Base-by-base conservation (phyloP, 1,284 basidiomycete species). In the Mrakiaceae sp. region DNA sequence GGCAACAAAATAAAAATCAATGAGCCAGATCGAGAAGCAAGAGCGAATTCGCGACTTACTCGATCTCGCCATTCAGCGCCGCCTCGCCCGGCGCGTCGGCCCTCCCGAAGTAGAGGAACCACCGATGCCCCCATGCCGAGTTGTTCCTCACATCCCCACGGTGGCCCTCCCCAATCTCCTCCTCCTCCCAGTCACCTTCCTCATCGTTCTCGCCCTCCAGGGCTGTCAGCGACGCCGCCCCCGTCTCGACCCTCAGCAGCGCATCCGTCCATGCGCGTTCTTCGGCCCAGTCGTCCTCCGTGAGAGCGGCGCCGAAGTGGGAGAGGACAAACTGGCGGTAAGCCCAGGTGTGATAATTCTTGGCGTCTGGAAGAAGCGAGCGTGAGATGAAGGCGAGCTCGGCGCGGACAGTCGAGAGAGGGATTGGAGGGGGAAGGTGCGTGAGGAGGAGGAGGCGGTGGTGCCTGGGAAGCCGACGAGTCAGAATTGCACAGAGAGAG, bases 341-440 rank as follows among this genome's bases (percentile, higher is more conserved):
- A 4, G 88, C 87, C 92, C 92, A 96, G 0, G 92, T 95, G 76
- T 96, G 92, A 74, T 96, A 96, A 78, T 96, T 97, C 81, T 97
- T 97, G 58, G 83, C 77, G 74, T 97, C 93, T 27, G 77, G 80
- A 7, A 81, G 74, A 51, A 97, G 82, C 0, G 84, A 84, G 59
- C 78, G 76, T 63, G 84, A 81, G 71, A 92, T 86, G 75, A 95
- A 95, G 39, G 75, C 79, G 66, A 97, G 84, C 75, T 97, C 93
- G 77, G 79, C 6, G 69, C 73, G 57, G 64, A 64, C 56, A 56
- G 66, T 64, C 52, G 27, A 58, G 11, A 2, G 74, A 71, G 57
- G 83, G 80, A 58, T 79, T 74, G 53, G 82, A 82, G 66, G 88
- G 16, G 71, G 52, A n/a, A 80, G 71, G n/a, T 78, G 74, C 10